Evolutionary conservation across 345 rosid species (phyloP).

Genomic region (Moringa oleifera): DNA sequence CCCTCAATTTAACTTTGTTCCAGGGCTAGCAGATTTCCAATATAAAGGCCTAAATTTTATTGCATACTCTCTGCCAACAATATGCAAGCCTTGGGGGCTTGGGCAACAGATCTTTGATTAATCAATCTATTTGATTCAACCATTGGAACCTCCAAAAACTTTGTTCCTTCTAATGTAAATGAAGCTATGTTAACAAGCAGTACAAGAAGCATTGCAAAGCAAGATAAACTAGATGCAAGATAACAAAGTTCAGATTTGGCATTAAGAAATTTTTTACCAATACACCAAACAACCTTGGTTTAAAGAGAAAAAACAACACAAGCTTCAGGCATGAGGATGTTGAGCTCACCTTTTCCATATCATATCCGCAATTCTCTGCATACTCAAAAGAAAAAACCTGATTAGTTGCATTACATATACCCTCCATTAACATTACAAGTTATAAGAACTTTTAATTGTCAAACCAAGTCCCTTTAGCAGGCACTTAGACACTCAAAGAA

Average conservation of each 20-base stretch:
- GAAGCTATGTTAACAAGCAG: not conserved
- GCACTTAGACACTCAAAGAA: too few species aligned
- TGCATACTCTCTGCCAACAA: not conserved
- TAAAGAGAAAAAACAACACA: not conserved
- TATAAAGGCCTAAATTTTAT: too few species aligned
- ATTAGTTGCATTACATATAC: conserved; percentile 16
- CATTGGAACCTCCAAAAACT: too few species aligned
- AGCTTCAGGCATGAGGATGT: not conserved
- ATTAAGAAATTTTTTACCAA: not conserved
- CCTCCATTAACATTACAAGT: not conserved
- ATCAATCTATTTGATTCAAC: not conserved
- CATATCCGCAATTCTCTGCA: conserved; percentile 52
- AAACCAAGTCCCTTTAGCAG: too few species aligned
- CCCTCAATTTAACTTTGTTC: too few species aligned
- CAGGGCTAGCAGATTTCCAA: too few species aligned
- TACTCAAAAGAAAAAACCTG: conserved; percentile 8
- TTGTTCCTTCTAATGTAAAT: not conserved
- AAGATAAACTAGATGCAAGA: not conserved
- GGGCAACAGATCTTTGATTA: not conserved
- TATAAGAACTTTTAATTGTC: too few species aligned
- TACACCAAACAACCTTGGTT: not conserved
- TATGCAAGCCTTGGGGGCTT: not conserved
- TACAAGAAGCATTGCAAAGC: not conserved
- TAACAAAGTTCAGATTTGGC: not conserved
- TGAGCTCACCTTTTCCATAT: conserved; percentile 44